phyloP scores from a whole-genome alignment of 192 early-diverging fungal genomes.

The Powellomyces hirtus region DNA sequence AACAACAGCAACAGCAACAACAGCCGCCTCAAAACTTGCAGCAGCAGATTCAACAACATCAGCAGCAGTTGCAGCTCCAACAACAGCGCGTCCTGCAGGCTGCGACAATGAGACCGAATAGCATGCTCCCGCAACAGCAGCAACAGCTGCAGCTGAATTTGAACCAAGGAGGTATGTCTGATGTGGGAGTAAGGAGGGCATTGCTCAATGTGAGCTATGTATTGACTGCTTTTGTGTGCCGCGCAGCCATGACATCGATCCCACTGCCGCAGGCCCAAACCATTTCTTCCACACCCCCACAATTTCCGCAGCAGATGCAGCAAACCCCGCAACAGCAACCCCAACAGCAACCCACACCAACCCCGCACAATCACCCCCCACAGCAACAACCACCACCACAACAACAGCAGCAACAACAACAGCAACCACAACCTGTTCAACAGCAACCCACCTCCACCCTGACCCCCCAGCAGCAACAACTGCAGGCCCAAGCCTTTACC shows the following conservation, averaged over 20 bases:
- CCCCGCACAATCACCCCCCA: not conserved
- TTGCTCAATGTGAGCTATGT: no score
- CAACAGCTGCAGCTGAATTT: not conserved
- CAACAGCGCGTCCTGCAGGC: not conserved
- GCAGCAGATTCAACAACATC: slow-evolving; percentile 10
- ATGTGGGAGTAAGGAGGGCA: no score
- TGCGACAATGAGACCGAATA: no score
- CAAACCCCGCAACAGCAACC: no score
- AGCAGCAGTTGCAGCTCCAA: not conserved
- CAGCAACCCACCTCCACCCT: not conserved
- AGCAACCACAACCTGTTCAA: not conserved
- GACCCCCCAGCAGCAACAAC: not conserved
- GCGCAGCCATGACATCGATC: not conserved
- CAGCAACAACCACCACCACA: slow-evolving; percentile 3
- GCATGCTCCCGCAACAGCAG: no score
- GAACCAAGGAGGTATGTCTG: not conserved
- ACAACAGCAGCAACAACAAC: slow-evolving; percentile 15
- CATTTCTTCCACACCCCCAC: not conserved
- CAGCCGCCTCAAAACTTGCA: slow-evolving; percentile 1
- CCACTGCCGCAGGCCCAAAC: not conserved
- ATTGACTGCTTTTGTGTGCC: no score
- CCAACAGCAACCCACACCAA: no score
- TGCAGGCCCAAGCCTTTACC: not conserved
- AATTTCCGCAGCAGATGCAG: no score
- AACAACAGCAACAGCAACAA: slow-evolving; percentile 5